Evolutionary conservation across 805 yeast genomes (phyloP), one percentile per base, ranked within the genome.

Genomic region (Hanseniaspora taiwanica): DNA sequence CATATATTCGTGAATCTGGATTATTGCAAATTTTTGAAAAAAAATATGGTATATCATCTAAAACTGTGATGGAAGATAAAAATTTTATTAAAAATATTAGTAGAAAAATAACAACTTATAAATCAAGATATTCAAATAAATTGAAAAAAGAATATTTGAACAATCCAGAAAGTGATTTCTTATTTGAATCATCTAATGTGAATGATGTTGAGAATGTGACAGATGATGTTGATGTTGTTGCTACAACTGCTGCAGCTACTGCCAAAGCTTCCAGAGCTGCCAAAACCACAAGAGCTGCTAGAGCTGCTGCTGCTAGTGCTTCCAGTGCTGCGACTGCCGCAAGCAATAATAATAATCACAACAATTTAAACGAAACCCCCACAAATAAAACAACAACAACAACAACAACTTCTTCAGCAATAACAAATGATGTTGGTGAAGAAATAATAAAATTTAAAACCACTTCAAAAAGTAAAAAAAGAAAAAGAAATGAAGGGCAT

Each of bases 41-140:
- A 33, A 42, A 60, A 37, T 58, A 57, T 43, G 56, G 57, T 18
- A 42, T 58, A 14, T 40, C 52, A 2, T 55, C 53, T 34, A 56
- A 50, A 31, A 56, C 56, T 41, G 54, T 48, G 36, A 45, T 58
- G 39, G 23, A 10, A 19, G 23, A 33, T 33, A 18, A 18, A 18
- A 19, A 3, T 19, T 33, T 33, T 18, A 44, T 51, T 13, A 48
- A 55, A 10, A 48, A 52, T 33, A 57, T 58, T 14, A 52, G 59
- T 4, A 53, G 62, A 46, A 54, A 60, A 38, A 58, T 58, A 10
- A 57, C 62, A 19, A 56, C 62, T 6, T 58, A 57, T 40, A 58
- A 58, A 36, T 60, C 63, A 13, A 47, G 63, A 33, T 56, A 57
- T 36, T 59, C 57, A 5, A 40, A 54, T 35, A 58, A 57, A 42